Conservation (phyloP, 306 rosid species). For the Urtica urens region DNA sequence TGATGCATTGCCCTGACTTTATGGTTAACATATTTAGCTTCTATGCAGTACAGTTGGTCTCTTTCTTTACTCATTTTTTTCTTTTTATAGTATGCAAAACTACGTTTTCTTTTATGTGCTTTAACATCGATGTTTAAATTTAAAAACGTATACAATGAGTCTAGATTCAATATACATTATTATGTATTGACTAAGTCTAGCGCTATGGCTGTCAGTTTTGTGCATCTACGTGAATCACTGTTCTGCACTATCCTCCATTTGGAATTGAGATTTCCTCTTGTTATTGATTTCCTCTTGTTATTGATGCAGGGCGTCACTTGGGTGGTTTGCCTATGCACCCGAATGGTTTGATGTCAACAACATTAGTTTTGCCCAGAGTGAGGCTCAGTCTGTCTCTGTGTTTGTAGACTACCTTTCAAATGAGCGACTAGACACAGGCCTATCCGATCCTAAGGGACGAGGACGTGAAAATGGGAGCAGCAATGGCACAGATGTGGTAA, state of each 20-base stretch:
- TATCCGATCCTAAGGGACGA: conserved; percentile 51
- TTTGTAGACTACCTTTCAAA: conserved; percentile 76
- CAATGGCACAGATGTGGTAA: conserved; percentile 60
- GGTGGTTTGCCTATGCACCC: conserved; percentile 84
- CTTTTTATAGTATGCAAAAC: too few relatives aligned
- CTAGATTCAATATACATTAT: too few relatives aligned
- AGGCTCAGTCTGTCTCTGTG: conserved; percentile 83
- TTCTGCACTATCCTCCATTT: conserved; percentile 11
- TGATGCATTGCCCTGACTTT: too few relatives aligned
- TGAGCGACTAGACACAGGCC: conserved; percentile 49
- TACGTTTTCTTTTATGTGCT: too few relatives aligned
- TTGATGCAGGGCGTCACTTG: conserved; percentile 68
- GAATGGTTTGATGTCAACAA: conserved; percentile 79
- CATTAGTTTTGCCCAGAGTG: conserved; percentile 71
- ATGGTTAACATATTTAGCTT: too few relatives aligned
- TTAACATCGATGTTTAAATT: too few relatives aligned
- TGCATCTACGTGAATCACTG: conserved; percentile 2
- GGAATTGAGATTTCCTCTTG: background rate
- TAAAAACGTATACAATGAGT: too few relatives aligned
- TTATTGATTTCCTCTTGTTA: conserved; percentile 18
- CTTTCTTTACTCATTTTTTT: too few relatives aligned
- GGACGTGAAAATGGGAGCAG: conserved; percentile 63
- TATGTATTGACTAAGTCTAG: too few relatives aligned
- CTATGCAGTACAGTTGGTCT: too few relatives aligned
- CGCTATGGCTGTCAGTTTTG: conserved; percentile 6